Percentiles rank a stretch among this genome's conserved stretches.
Evolutionary conservation across 2,329 filamentous ascomycete genomes (phyloP).

Genomic region (Alternaria postmessia): DNA sequence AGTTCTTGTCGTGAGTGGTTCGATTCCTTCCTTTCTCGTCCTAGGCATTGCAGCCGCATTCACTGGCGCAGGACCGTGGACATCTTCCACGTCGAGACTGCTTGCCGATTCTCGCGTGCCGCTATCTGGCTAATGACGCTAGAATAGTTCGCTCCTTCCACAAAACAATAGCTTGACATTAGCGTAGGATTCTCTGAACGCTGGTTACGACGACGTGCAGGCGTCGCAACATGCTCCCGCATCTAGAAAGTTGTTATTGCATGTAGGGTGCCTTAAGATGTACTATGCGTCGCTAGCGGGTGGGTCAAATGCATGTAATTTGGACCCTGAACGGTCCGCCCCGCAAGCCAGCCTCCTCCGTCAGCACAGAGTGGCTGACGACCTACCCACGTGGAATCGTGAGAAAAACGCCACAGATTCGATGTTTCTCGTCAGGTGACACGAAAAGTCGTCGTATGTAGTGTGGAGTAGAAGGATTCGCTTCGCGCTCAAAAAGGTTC

Average conservation of each 20-base stretch:
- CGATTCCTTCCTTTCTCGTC: neutral
- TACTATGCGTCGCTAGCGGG: neutral
- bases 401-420: neutral
- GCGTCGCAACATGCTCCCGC: constrained; percentile 15
- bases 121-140: neutral
- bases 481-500: neutral
- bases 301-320: neutral
- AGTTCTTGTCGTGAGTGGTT: neutral
- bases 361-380: neutral
- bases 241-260: constrained; percentile 3
- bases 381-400: neutral
- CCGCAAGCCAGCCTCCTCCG: neutral
- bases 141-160: neutral
- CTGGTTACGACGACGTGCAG: constrained; percentile 6
- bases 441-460: fast-evolving
- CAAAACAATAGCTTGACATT: neutral
- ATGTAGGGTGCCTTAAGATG: constrained; percentile 1
- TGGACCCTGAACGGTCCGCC: neutral
- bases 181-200: neutral
- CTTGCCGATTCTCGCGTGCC: neutral
- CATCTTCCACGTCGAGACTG: neutral
- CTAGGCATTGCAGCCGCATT: neutral
- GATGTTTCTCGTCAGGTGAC: fast-evolving
- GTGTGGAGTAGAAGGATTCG: fast-evolving
- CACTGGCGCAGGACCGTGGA: neutral